These are phyloP conservation scores for Leucosporidium yakuticum DNA, from an alignment of 768 basidiomycete genomes.

Conservation along the genomic window DNA sequence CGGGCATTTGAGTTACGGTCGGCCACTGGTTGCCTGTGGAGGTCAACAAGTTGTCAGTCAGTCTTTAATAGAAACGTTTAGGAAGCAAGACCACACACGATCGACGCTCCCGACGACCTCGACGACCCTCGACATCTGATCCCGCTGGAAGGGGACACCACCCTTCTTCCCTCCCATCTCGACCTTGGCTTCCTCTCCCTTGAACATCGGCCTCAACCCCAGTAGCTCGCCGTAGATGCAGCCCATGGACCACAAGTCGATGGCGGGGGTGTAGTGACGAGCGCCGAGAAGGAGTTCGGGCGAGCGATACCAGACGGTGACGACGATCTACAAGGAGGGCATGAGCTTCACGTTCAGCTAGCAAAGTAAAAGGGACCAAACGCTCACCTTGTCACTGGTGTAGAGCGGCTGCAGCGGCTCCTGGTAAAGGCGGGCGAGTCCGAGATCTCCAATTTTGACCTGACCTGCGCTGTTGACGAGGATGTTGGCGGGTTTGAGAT, in stretches of 20 bases:
- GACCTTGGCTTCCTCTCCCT: slow-evolving; percentile 96
- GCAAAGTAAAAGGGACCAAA: not conserved
- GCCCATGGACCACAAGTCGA: slow-evolving; percentile 93
- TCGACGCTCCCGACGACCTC: slow-evolving; percentile 87
- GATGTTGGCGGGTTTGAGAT: slow-evolving; percentile 97
- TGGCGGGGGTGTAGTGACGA: slow-evolving; percentile 93
- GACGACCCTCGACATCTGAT: slow-evolving; percentile 92
- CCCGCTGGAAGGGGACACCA: slow-evolving; percentile 90
- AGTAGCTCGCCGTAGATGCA: slow-evolving; percentile 96
- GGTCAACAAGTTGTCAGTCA: not conserved
- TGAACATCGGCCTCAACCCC: slow-evolving; percentile 91
- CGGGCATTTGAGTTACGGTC: slow-evolving; percentile 49
- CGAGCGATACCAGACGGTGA: slow-evolving; percentile 98
- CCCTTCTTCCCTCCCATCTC: slow-evolving; percentile 68
- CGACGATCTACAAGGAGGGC: slow-evolving; percentile 55
- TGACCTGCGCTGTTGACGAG: slow-evolving; percentile 81
- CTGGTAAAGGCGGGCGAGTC: slow-evolving; percentile 83
- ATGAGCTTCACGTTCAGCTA: too few species aligned
- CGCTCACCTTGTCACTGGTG: slow-evolving; percentile 73
- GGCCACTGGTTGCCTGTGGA: slow-evolving; percentile 80
- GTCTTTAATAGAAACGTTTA: not conserved
- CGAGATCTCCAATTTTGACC: slow-evolving; percentile 97
- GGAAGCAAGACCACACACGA: slow-evolving; percentile 49
- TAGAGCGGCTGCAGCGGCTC: slow-evolving; percentile 87
- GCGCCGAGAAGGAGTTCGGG: slow-evolving; percentile 94